phyloP scores from a whole-genome alignment of 148 eudicot species.

The Euryodendron excelsum region DNA sequence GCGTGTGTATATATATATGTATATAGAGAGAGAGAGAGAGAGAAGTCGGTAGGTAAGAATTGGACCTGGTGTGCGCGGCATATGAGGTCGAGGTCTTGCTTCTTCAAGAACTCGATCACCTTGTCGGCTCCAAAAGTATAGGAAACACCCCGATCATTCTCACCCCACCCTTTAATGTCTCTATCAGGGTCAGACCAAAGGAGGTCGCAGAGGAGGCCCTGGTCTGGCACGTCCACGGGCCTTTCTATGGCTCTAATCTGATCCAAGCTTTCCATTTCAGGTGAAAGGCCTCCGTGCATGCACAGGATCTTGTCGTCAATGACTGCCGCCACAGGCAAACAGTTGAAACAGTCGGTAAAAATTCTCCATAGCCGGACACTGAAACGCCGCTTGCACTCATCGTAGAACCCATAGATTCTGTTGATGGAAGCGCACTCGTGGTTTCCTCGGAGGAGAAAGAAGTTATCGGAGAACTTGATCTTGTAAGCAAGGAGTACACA shows the following conservation, averaged over 20 bases:
- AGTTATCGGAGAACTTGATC: not conserved
- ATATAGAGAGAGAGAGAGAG: too few species aligned
- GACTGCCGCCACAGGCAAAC: not conserved
- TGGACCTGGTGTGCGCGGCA: conserved; percentile 4
- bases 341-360: not conserved
- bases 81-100: conserved; percentile 3
- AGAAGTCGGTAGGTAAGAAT: too few species aligned
- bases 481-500: not conserved
- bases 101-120: not conserved
- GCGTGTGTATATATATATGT: too few species aligned
- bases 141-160: conserved; percentile 1
- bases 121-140: not conserved
- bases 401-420: conserved; percentile 1
- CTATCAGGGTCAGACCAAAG: conserved; percentile 8
- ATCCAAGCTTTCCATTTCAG: conserved; percentile 4
- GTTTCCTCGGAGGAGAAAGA: not conserved
- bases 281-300: not conserved
- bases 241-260: not conserved
- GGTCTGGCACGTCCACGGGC: conserved; percentile 2
- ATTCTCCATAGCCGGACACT: not conserved
- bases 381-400: conserved; percentile 6
- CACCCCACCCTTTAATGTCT: conserved; percentile 4
- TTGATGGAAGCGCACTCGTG: conserved; percentile 11
- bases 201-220: not conserved
- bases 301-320: conserved; percentile 6